Percentiles rank a stretch among this genome's conserved stretches.
Conservation (phyloP, 768 basidiomycete genomes). For the Boletus rufocinnamomeus region DNA sequence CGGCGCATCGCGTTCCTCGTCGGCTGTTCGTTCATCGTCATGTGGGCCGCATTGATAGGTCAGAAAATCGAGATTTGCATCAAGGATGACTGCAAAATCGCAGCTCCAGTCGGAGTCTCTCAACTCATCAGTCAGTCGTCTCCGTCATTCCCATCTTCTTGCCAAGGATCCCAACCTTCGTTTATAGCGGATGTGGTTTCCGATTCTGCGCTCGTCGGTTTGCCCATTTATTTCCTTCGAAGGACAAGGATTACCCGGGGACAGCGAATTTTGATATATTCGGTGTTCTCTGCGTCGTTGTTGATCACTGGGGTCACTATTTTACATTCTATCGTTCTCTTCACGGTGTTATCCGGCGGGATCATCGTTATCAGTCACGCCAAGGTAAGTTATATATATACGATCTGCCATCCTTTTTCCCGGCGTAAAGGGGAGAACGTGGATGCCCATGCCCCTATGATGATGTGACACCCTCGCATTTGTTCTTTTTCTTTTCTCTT, state of each 20-base stretch:
- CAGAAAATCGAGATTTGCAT: conserved; percentile 21
- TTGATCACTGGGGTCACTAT: conserved; percentile 23
- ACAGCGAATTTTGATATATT: conserved; percentile 21
- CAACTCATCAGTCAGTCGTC: conserved; percentile 26
- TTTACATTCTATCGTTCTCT: conserved; percentile 16
- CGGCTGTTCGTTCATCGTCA: conserved; percentile 20
- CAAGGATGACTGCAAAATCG: conserved; percentile 3
- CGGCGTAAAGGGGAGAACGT: neutral
- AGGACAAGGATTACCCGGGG: conserved; percentile 4
- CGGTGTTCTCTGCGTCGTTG: conserved; percentile 23
- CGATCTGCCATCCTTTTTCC: neutral
- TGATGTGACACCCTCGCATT: too few species aligned
- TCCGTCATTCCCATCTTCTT: neutral
- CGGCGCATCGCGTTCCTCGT: conserved; percentile 7
- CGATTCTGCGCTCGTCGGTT: conserved; percentile 19
- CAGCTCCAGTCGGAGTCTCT: conserved; percentile 12
- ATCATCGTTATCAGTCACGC: conserved; percentile 24
- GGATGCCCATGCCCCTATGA: neutral
- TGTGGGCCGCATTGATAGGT: conserved; percentile 26
- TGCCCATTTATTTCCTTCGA: conserved; percentile 19
- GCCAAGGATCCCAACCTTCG: neutral
- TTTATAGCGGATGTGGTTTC: conserved; percentile 23
- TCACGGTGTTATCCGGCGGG: neutral
- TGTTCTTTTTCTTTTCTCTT: too few species aligned
- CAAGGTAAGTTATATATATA: conserved; percentile 21